Evolutionary conservation across 495 filamentous ascomycete species (phyloP).

Genomic region (Entonaema liquescens): DNA sequence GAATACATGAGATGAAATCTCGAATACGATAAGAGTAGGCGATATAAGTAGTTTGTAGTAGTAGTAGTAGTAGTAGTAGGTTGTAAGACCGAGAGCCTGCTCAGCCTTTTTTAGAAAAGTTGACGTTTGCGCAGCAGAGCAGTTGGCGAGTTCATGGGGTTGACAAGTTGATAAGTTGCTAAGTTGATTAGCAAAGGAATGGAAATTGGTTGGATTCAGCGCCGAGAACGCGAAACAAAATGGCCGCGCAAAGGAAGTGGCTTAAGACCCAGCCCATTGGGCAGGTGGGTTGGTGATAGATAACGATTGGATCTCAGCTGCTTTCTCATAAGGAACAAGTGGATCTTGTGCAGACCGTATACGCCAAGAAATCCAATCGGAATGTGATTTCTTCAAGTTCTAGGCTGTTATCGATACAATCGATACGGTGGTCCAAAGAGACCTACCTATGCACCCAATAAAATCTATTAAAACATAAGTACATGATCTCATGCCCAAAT

Average conservation of each 20-base stretch:
- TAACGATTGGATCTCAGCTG: conserved; percentile 29
- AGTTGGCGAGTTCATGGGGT: background rate
- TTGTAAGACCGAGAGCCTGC: conserved; percentile 40
- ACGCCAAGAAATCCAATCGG: conserved; percentile 19
- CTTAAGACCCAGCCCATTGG: conserved; percentile 16
- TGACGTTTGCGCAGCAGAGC: conserved; percentile 14
- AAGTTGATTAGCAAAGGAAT: background rate
- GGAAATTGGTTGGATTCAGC: background rate
- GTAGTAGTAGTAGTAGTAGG: too few species aligned
- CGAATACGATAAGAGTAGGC: background rate
- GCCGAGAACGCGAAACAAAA: conserved; percentile 27
- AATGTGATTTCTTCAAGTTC: conserved; percentile 22
- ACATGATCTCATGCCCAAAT: too few species aligned
- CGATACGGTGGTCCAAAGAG: too few species aligned
- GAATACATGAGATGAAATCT: conserved; percentile 23
- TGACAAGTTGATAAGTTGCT: background rate
- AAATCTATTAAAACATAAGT: too few species aligned
- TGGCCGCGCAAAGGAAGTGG: conserved; percentile 2
- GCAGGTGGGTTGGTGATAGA: conserved; percentile 24
- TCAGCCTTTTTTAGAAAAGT: conserved; percentile 32
- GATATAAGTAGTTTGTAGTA: too few species aligned
- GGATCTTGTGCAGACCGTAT: conserved; percentile 13
- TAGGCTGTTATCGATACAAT: conserved; percentile 2
- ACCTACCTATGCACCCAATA: too few species aligned
- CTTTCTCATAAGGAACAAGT: conserved; percentile 11